A percentile compares a stretch with the other conserved stretches of the same genome.
phyloP scores from a whole-genome alignment of 257 asterid genomes.

The Ilex aquifolium region DNA sequence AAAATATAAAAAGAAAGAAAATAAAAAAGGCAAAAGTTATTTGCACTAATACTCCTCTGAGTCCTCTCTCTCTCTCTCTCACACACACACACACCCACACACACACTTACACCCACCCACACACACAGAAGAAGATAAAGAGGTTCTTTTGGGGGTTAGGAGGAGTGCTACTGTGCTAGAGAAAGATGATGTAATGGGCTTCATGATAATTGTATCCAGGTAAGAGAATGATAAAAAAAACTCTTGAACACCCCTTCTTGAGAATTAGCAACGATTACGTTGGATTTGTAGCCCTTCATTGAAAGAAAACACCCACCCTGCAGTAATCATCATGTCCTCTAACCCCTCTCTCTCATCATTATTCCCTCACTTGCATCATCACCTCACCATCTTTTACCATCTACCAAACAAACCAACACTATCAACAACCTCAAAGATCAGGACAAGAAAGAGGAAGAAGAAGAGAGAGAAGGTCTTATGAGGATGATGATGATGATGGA shows the following conservation, averaged over 20 bases:
- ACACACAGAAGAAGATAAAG: no score
- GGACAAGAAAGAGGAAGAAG: conserved; percentile 23
- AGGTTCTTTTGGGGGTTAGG: no score
- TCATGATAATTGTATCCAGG: not conserved
- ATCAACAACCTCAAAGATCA: conserved; percentile 20
- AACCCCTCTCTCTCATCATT: conserved; percentile 49
- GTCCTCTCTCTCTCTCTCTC: no score
- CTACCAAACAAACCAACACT: conserved; percentile 18
- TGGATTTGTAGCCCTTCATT: not conserved
- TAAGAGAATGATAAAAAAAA: not conserved
- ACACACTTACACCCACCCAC: no score
- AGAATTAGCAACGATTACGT: conserved; percentile 6
- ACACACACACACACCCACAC: no score
- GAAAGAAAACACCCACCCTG: conserved; percentile 11
- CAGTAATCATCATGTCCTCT: conserved; percentile 50
- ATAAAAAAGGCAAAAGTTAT: no score
- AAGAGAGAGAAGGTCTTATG: conserved; percentile 15
- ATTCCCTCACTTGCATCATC: conserved; percentile 54
- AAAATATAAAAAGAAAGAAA: no score
- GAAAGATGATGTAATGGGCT: not conserved
- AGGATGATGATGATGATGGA: conserved; percentile 18
- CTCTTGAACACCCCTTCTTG: conserved; percentile 1
- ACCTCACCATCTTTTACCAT: conserved; percentile 27
- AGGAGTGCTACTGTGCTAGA: no score
- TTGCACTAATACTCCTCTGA: no score